These are phyloP conservation scores for Beauveria sp. DNA, from an alignment of 2,329 filamentous ascomycete species.

Conservation along the genomic window DNA sequence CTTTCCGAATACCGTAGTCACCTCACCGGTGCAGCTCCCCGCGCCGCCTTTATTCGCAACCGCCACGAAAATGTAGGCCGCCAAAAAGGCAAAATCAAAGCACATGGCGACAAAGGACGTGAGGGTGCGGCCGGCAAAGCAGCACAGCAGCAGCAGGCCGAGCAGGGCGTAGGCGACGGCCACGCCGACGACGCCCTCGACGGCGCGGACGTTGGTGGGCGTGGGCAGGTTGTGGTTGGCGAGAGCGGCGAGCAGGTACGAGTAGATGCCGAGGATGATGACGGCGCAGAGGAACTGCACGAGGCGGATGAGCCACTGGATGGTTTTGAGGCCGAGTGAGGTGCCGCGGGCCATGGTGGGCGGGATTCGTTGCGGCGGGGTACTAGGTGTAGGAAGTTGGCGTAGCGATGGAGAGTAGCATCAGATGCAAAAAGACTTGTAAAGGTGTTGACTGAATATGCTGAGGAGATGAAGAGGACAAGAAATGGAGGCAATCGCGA, in stretches of 20 bases:
- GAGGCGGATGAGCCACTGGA: conserved; percentile 64
- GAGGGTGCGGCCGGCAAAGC: conserved; percentile 64
- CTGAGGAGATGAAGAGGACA: background rate
- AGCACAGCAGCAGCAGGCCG: conserved; percentile 70
- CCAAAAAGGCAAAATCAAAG: conserved; percentile 70
- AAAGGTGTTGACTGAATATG: background rate
- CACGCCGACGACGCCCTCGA: conserved; percentile 69
- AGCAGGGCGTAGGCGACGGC: conserved; percentile 67
- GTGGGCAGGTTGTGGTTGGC: conserved; percentile 57
- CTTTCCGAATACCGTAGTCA: conserved; percentile 62
- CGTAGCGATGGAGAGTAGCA: background rate
- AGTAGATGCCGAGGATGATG: conserved; percentile 71
- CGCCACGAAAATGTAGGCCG: conserved; percentile 75
- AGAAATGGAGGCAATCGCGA: background rate
- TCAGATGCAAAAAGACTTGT: background rate
- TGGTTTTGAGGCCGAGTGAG: conserved; percentile 53
- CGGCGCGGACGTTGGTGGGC: conserved; percentile 59
- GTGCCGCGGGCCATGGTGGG: conserved; percentile 2
- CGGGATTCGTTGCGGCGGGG: background rate
- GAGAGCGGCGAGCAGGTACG: conserved; percentile 75
- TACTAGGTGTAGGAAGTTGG: too few species aligned
- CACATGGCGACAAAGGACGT: conserved; percentile 67
- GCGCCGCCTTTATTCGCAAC: conserved; percentile 64
- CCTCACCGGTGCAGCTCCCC: conserved; percentile 50
- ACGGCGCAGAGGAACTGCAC: conserved; percentile 66